Evolutionary conservation across 495 filamentous ascomycete genomes (phyloP), one percentile per base, ranked within the genome.

Genomic region (Haplographium delicatum): DNA sequence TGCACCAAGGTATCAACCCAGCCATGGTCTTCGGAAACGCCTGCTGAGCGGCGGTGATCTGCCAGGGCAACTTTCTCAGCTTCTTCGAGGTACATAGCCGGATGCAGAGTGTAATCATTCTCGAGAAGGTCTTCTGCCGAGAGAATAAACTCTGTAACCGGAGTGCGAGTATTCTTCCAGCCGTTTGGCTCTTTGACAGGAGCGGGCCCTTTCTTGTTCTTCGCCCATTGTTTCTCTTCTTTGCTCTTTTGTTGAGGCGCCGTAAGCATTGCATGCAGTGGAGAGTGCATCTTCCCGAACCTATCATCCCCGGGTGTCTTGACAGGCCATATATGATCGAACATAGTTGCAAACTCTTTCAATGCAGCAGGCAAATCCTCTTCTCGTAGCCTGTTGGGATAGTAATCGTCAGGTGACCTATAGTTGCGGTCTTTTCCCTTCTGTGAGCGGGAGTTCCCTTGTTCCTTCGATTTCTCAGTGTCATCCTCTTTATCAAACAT

Each of bases 271-370:
- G 85, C 76, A 42, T 84, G 78, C 4, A 97, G 62, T 2, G 94
- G 90, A 1, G 93, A 98, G 61, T 88, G 83, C 50, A 98, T 76
- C 55, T 76, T 85, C 55, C 77, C 77, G 54, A 79, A 81, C 64
- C 84, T 89, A 49, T 84, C 82, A 54, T 97, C 91, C 4, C 90
- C 93, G 0, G 86, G 84, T 1, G 89, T 83, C 57, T 79, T 83
- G 31, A 96, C 79, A 1, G 93, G 93, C 93, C 91, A 98, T 23
- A 94, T 69, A 53, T 89, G 83, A 5, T 80, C 71, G 51, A 98
- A 98, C 60, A 95, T 84, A 37, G 86, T 78, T n/a, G 85, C 80
- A 41, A 97, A 73, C 0, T 79, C 80, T 51, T 81, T 76, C 6
- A 97, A 62, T 10, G 80, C 70, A 11, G 70, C 62, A 0, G 86